Evolutionary conservation across 805 yeast species (phyloP).

Genomic region (Clavispora asparagi): DNA sequence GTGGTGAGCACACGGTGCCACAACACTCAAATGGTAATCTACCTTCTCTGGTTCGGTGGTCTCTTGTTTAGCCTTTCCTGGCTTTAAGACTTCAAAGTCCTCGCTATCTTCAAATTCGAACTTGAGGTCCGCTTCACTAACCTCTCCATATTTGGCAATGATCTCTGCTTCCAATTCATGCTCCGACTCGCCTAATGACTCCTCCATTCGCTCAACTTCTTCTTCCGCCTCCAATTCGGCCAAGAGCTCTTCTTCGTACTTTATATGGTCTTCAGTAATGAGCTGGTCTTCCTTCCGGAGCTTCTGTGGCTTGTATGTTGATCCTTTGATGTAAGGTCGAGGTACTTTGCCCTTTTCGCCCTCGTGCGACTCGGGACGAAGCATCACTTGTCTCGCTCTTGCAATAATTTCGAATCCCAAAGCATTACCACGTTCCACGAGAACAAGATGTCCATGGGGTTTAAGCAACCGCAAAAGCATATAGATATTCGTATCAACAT

Average conservation of each 20-base stretch:
- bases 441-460: constrained; percentile 75
- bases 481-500: constrained; percentile 65
- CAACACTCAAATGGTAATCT: constrained; percentile 53
- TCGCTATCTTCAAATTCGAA: constrained; percentile 42
- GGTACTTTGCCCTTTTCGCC: constrained; percentile 60
- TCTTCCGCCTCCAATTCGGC: constrained; percentile 20
- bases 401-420: constrained; percentile 85
- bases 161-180: constrained; percentile 25
- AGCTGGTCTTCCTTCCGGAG: constrained; percentile 31
- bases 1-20: constrained; percentile 93
- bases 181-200: not conserved
- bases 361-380: constrained; percentile 72
- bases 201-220: constrained; percentile 5
- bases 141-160: constrained; percentile 37
- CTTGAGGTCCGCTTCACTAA: constrained; percentile 38
- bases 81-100: constrained; percentile 23
- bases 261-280: constrained; percentile 30
- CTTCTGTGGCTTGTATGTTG: constrained; percentile 37
- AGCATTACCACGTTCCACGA: constrained; percentile 87
- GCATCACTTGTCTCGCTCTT: constrained; percentile 81
- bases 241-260: constrained; percentile 26
- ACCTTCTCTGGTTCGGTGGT: constrained; percentile 18
- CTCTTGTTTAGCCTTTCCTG: constrained; percentile 1
- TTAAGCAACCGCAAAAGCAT: constrained; percentile 54
- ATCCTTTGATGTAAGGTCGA: constrained; percentile 58